Percentiles rank a stretch among this genome's conserved stretches.
Evolutionary conservation across 352 stramenopile genomes (phyloP).

Genomic region (Globisporangium parvum): DNA sequence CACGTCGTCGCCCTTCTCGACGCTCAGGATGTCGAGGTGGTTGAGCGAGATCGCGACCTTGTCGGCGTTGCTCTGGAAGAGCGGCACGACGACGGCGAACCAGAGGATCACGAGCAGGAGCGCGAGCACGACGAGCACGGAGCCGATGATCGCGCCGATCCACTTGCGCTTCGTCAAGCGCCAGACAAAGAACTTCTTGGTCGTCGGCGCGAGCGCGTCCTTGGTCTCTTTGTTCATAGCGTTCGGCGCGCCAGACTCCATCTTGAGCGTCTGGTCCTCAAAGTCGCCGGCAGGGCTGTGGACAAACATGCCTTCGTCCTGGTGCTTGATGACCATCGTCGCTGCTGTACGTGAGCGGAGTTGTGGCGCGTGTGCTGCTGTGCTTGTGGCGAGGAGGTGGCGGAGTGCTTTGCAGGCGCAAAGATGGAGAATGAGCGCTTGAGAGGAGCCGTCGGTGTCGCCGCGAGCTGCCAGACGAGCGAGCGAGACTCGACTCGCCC

Average conservation of each 20-base stretch:
- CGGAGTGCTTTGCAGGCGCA: slow-evolving; percentile 1
- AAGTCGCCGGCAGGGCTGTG: slow-evolving; percentile 4
- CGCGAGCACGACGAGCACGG: slow-evolving; percentile 30
- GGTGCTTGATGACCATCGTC: not conserved
- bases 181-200: slow-evolving; percentile 46
- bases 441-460: not conserved
- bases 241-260: slow-evolving; percentile 22
- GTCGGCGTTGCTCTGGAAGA: slow-evolving; percentile 62
- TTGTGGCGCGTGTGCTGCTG: not conserved
- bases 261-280: slow-evolving; percentile 14
- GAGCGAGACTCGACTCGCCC: too few species aligned
- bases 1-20: slow-evolving; percentile 22
- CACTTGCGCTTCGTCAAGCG: slow-evolving; percentile 46
- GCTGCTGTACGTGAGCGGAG: not conserved
- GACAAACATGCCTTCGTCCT: not conserved
- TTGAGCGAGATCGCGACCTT: slow-evolving; percentile 51
- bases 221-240: slow-evolving; percentile 30
- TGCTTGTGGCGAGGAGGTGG: not conserved
- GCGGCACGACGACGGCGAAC: slow-evolving; percentile 41
- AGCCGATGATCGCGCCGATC: slow-evolving; percentile 29
- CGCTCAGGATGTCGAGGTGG: slow-evolving; percentile 52
- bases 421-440: slow-evolving; percentile 11
- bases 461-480: not conserved
- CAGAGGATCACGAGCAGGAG: slow-evolving; percentile 58
- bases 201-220: slow-evolving; percentile 1